Evolutionary conservation across 805 yeast genomes (phyloP).

Genomic region (Candida pseudofarinosa): DNA sequence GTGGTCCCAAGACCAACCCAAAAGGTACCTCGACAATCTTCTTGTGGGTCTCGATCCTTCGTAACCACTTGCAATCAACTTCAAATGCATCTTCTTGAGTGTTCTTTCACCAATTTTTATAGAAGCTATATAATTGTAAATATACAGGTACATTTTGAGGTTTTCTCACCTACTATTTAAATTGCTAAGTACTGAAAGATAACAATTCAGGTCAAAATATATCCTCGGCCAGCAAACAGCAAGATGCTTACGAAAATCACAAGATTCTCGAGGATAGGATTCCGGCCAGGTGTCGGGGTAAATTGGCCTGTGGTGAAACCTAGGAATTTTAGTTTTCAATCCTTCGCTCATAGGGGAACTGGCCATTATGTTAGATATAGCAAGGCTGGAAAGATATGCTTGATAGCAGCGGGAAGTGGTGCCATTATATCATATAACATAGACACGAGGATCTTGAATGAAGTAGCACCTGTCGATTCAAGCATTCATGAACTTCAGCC

Average conservation of each 20-base stretch:
- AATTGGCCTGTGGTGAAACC: not conserved
- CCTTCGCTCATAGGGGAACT: not conserved
- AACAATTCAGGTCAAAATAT: not conserved
- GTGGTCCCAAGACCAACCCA: slow-evolving; percentile 50
- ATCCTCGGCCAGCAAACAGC: too few relatives aligned
- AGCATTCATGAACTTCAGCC: slow-evolving; percentile 41
- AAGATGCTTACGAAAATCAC: not conserved
- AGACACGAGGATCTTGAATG: slow-evolving; percentile 14
- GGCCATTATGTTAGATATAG: not conserved
- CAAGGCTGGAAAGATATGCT: not conserved
- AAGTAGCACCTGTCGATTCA: slow-evolving; percentile 28
- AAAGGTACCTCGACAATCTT: slow-evolving; percentile 51
- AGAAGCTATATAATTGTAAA: not conserved
- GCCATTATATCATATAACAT: slow-evolving; percentile 2
- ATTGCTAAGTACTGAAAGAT: not conserved
- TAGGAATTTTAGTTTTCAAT: not conserved
- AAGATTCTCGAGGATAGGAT: not conserved
- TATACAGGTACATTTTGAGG: not conserved
- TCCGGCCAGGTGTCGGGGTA: not conserved
- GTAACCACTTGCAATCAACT: slow-evolving; percentile 20
- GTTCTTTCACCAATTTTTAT: not conserved
- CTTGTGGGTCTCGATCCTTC: slow-evolving; percentile 44
- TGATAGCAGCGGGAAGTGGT: slow-evolving; percentile 6
- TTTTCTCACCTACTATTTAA: not conserved
- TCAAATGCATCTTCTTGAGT: not conserved